A percentile compares a stretch with the other conserved stretches of the same genome.
Evolutionary conservation across 1,139 yeast species (phyloP).

Genomic region (Candida mesenterica): DNA sequence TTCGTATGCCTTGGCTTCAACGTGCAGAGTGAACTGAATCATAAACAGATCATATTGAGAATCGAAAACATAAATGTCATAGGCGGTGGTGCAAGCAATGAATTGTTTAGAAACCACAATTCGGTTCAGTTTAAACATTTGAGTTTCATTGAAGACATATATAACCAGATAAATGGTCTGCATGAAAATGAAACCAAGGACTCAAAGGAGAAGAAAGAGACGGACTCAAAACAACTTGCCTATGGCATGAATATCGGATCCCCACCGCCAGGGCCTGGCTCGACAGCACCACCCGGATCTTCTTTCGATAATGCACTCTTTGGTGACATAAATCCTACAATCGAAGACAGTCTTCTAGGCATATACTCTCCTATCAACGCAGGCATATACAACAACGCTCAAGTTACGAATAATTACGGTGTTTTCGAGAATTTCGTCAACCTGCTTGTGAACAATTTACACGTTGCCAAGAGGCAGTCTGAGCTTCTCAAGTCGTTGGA

Average conservation of each 20-base stretch:
- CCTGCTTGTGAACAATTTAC: constrained; percentile 27
- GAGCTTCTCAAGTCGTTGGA: constrained; percentile 31
- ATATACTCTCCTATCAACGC: constrained; percentile 53
- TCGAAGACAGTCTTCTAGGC: constrained; percentile 62
- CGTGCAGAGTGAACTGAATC: constrained; percentile 78
- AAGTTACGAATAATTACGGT: constrained; percentile 50
- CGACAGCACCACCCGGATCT: neutral
- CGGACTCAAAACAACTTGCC: no score
- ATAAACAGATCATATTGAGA: constrained; percentile 78
- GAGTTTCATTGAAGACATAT: constrained; percentile 43
- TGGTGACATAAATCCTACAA: constrained; percentile 65
- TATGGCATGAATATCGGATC: no score
- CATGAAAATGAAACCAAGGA: constrained; percentile 3
- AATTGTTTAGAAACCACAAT: constrained; percentile 13
- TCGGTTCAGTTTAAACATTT: constrained; percentile 41
- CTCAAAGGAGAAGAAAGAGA: no score
- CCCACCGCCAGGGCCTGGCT: no score
- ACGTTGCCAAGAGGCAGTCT: constrained; percentile 39
- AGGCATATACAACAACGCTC: constrained; percentile 64
- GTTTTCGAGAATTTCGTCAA: constrained; percentile 44
- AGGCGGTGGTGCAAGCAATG: constrained; percentile 16
- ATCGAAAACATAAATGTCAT: constrained; percentile 71
- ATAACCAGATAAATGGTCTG: constrained; percentile 15
- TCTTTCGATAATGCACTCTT: constrained; percentile 70
- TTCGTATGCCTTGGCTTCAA: constrained; percentile 87